phyloP scores from a whole-genome alignment of 2,329 filamentous ascomycete species.

The Chrysosporium keratinophilum region DNA sequence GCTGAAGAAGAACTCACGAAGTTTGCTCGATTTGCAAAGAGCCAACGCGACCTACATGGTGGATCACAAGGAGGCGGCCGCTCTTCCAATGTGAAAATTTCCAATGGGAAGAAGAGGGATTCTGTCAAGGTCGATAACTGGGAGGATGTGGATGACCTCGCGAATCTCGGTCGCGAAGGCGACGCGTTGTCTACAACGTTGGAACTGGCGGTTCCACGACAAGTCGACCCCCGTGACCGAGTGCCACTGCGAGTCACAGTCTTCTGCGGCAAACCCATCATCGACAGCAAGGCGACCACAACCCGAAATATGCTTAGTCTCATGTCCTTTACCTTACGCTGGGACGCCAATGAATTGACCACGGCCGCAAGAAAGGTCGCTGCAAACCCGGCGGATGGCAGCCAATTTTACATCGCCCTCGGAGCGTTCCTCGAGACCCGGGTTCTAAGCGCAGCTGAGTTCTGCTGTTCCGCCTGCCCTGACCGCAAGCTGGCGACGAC shows the following conservation, averaged over 20 bases:
- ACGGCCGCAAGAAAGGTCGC: background rate
- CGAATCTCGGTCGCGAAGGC: background rate
- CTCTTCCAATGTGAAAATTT: background rate
- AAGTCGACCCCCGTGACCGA: background rate
- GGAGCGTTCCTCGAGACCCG: slow-evolving; percentile 16
- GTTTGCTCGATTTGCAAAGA: background rate
- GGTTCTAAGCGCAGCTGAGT: slow-evolving; percentile 17
- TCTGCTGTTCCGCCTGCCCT: slow-evolving; percentile 20
- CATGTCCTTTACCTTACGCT: slow-evolving; percentile 18
- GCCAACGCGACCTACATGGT: background rate
- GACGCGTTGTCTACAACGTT: background rate
- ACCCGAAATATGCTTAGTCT: slow-evolving; percentile 15
- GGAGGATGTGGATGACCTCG: background rate
- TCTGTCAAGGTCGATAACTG: slow-evolving; percentile 1
- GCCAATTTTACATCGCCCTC: slow-evolving; percentile 16
- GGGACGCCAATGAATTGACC: slow-evolving; percentile 12
- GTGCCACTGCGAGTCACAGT: slow-evolving; percentile 14
- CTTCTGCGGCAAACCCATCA: slow-evolving; percentile 18
- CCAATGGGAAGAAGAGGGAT: background rate
- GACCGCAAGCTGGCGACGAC: slow-evolving; percentile 13
- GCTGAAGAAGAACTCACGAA: slow-evolving; percentile 5
- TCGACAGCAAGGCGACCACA: slow-evolving; percentile 9
- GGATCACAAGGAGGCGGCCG: background rate
- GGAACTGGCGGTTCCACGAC: background rate
- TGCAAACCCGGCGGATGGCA: slow-evolving; percentile 11